These are phyloP conservation scores for Candida freyschussii DNA, from an alignment of 1,139 yeast species.

Conservation along the genomic window DNA sequence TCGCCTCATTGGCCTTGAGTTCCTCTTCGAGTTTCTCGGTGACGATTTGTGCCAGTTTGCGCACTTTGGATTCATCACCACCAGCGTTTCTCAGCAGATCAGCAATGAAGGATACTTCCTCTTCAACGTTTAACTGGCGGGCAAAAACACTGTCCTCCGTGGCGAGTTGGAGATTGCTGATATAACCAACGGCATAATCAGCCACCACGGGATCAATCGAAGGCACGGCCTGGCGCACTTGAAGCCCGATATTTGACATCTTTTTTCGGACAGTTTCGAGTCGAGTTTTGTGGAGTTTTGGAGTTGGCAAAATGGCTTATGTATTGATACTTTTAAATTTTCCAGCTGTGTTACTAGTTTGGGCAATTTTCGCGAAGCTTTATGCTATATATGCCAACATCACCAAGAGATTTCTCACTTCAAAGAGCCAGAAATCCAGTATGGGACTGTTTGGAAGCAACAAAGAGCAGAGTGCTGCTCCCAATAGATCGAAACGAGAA, in stretches of 20 bases:
- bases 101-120: constrained; percentile 63
- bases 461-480: constrained; percentile 34
- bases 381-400: too few relatives aligned
- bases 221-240: constrained; percentile 87
- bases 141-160: constrained; percentile 81
- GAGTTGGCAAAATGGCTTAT: too few relatives aligned
- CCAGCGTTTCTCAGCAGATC: constrained; percentile 75
- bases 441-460: too few relatives aligned
- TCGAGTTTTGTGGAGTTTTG: too few relatives aligned
- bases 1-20: constrained; percentile 66
- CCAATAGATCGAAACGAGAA: constrained; percentile 49
- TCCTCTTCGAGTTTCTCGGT: constrained; percentile 48
- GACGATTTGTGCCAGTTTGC: constrained; percentile 41
- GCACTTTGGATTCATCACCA: constrained; percentile 58
- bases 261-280: too few relatives aligned
- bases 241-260: constrained; percentile 38
- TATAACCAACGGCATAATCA: constrained; percentile 87
- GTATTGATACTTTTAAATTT: too few relatives aligned
- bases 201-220: constrained; percentile 85
- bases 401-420: too few relatives aligned
- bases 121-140: constrained; percentile 59
- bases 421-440: too few relatives aligned
- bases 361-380: too few relatives aligned
- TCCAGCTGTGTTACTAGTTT: too few relatives aligned
- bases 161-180: constrained; percentile 66